A percentile compares a stretch with the other conserved stretches of the same genome.
phyloP scores from a whole-genome alignment of 805 yeast species.

The Pichia scutulata region DNA sequence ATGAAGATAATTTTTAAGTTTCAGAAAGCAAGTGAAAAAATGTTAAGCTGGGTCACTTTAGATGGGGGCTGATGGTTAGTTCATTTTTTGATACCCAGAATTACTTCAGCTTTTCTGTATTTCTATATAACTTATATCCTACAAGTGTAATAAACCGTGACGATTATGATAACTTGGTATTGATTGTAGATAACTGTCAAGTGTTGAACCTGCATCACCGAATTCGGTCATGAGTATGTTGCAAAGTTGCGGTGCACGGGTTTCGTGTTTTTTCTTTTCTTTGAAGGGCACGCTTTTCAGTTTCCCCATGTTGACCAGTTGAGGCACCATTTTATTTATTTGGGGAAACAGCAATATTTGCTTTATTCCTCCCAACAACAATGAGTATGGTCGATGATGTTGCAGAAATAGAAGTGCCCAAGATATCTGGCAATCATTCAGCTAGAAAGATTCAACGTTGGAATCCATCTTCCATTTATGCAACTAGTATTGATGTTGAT shows the following conservation, averaged over 20 bases:
- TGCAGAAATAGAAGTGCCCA: constrained; percentile 36
- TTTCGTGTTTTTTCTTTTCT: too few relatives aligned
- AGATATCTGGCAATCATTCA: constrained; percentile 43
- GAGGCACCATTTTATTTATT: background rate
- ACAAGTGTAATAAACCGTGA: background rate
- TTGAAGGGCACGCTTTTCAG: background rate
- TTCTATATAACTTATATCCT: background rate
- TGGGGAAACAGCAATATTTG: background rate
- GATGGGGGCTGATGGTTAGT: background rate
- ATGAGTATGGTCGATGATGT: constrained; percentile 1
- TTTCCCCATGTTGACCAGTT: background rate
- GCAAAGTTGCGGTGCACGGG: background rate
- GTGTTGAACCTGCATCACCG: background rate
- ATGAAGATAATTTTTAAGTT: background rate
- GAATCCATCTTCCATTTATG: constrained; percentile 25
- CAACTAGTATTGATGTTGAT: constrained; percentile 3
- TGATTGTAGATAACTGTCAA: background rate
- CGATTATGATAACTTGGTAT: background rate
- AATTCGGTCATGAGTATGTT: background rate
- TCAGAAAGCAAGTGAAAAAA: background rate
- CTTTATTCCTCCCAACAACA: background rate
- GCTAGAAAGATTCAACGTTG: constrained; percentile 49
- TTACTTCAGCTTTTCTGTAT: background rate
- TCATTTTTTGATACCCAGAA: too few relatives aligned
- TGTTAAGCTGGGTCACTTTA: background rate